Evolutionary conservation across 768 basidiomycete genomes (phyloP).

Genomic region (Lactifluus pinguis): DNA sequence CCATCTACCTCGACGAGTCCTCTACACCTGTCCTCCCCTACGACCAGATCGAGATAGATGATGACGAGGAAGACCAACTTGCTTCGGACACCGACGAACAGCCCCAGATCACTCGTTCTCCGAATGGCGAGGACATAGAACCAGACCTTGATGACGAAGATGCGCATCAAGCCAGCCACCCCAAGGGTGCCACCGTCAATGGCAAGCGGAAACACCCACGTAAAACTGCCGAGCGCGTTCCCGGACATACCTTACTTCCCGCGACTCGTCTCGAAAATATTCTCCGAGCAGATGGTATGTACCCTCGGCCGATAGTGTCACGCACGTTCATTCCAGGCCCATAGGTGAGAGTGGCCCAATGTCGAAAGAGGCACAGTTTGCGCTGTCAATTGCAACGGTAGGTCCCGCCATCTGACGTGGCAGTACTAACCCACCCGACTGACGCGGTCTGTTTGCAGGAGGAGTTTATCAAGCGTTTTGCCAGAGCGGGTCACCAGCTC

Average conservation of each 20-base stretch:
- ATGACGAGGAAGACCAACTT: slow-evolving; percentile 21
- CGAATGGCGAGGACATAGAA: slow-evolving; percentile 19
- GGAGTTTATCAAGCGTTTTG: slow-evolving; percentile 19
- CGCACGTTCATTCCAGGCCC: neutral
- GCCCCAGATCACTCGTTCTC: neutral
- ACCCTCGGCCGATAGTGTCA: neutral
- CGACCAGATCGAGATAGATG: slow-evolving; percentile 18
- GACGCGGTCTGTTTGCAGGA: slow-evolving; percentile 12
- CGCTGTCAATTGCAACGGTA: slow-evolving; percentile 18
- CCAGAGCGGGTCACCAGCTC: slow-evolving; percentile 12
- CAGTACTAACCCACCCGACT: neutral
- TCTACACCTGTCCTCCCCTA: slow-evolving; percentile 1
- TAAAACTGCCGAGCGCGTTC: slow-evolving; percentile 17
- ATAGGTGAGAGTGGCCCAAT: slow-evolving; percentile 19
- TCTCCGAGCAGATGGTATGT: slow-evolving; percentile 18
- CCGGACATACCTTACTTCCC: slow-evolving; percentile 17
- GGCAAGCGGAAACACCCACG: slow-evolving; percentile 16
- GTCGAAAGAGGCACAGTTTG: slow-evolving; percentile 20
- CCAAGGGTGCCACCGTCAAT: neutral
- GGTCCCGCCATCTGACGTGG: slow-evolving; percentile 8
- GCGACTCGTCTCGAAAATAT: slow-evolving; percentile 18
- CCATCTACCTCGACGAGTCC: slow-evolving; percentile 18
- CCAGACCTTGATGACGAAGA: slow-evolving; percentile 18
- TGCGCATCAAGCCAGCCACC: neutral
- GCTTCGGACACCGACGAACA: slow-evolving; percentile 17